Conservation (phyloP, 345 rosid genomes). For the Lepidium sativum region DNA sequence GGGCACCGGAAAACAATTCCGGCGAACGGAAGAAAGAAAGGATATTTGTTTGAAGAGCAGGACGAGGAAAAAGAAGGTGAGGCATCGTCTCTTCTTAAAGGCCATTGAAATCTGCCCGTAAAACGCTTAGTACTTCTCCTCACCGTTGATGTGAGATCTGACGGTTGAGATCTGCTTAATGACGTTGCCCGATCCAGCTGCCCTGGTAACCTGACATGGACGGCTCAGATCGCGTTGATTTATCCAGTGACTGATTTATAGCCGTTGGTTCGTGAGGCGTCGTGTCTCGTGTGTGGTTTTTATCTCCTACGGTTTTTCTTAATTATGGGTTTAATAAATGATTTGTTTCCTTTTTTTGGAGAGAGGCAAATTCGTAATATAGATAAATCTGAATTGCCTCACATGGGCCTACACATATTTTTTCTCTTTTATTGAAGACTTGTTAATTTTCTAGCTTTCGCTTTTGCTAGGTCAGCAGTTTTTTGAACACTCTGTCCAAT, state of each 20-base stretch:
- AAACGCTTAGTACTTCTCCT: not conserved
- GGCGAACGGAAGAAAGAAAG: conserved; percentile 15
- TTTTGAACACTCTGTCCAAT: not conserved
- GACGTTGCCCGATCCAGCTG: conserved; percentile 19
- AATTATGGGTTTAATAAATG: not conserved
- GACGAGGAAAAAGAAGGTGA: conserved; percentile 17
- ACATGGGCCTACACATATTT: conserved; percentile 13
- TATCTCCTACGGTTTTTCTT: not conserved
- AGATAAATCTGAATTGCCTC: not conserved
- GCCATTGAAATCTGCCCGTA: conserved; percentile 19
- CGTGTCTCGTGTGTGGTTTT: not conserved
- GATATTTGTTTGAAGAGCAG: not conserved
- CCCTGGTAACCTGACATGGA: conserved; percentile 18
- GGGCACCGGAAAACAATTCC: conserved; percentile 17
- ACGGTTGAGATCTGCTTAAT: conserved; percentile 15
- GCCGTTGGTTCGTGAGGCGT: conserved; percentile 16
- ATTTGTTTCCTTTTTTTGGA: not conserved
- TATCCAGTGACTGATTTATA: not conserved
- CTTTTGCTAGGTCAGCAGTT: conserved; percentile 14
- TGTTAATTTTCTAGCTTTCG: not conserved
- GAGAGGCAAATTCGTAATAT: conserved; percentile 8
- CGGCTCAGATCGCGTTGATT: conserved; percentile 3
- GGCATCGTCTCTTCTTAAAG: conserved; percentile 28
- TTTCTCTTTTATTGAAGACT: not conserved
- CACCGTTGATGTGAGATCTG: conserved; percentile 16